A percentile compares a stretch with the other conserved stretches of the same genome.
Conservation (phyloP, 148 eudicot genomes). For the Limonium bicolor region DNA sequence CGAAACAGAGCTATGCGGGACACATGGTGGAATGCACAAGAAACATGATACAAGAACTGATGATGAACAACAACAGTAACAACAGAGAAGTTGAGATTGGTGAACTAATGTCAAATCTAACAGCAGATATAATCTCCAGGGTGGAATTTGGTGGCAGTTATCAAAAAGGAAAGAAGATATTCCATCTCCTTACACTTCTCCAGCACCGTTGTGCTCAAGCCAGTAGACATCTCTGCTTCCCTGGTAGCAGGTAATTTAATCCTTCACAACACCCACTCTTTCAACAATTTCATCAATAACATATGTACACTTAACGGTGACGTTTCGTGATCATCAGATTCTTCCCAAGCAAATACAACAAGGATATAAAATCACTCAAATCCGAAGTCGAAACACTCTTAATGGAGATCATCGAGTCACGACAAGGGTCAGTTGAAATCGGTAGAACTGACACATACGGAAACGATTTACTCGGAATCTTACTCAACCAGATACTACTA, state of each 20-base stretch:
- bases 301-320: neutral
- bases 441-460: conserved; percentile 62
- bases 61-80: conserved; percentile 13
- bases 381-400: conserved; percentile 51
- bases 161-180: conserved; percentile 71
- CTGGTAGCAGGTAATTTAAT: conserved; percentile 59
- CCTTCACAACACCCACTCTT: neutral
- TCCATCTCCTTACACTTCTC: conserved; percentile 34
- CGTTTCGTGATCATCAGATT: conserved; percentile 20
- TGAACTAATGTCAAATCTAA: conserved; percentile 40
- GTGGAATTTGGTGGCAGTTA: conserved; percentile 62
- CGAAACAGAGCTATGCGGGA: conserved; percentile 53
- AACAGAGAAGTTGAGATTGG: conserved; percentile 63
- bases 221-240: conserved; percentile 59
- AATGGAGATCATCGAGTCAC: conserved; percentile 66
- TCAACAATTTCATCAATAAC: neutral
- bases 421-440: conserved; percentile 46
- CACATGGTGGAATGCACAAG: conserved; percentile 72
- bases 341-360: conserved; percentile 77
- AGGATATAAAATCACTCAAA: conserved; percentile 60
- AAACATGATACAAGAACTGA: conserved; percentile 35
- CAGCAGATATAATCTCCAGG: conserved; percentile 70
- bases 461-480: conserved; percentile 54
- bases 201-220: conserved; percentile 77
- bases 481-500: conserved; percentile 61